Conservation (phyloP, 2,329 filamentous ascomycete genomes). For the Rhinocladiella similis region DNA sequence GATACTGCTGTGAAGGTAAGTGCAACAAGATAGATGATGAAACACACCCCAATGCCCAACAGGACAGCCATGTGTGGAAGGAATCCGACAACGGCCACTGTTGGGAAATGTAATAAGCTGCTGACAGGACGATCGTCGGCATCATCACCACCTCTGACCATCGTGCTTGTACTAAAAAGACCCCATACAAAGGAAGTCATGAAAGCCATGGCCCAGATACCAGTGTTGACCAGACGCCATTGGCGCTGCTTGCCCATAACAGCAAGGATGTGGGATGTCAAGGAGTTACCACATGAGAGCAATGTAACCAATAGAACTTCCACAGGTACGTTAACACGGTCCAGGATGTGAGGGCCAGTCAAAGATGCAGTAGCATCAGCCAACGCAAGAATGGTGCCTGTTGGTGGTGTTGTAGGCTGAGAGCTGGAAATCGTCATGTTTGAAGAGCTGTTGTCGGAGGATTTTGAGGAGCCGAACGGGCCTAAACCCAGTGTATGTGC, state of each 20-base stretch:
- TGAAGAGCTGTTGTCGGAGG: slow-evolving; percentile 4
- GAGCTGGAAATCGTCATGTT: slow-evolving; percentile 42
- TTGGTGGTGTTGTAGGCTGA: slow-evolving; percentile 37
- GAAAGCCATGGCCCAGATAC: slow-evolving; percentile 85
- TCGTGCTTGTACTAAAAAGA: slow-evolving; percentile 52
- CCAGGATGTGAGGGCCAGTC: slow-evolving; percentile 61
- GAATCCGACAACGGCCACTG: slow-evolving; percentile 91
- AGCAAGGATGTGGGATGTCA: slow-evolving; percentile 80
- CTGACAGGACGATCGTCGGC: slow-evolving; percentile 34
- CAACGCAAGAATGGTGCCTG: slow-evolving; percentile 40
- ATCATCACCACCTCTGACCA: slow-evolving; percentile 27
- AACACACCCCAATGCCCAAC: slow-evolving; percentile 73
- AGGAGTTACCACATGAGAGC: slow-evolving; percentile 84
- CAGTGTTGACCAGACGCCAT: slow-evolving; percentile 82
- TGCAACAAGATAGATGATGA: slow-evolving; percentile 74
- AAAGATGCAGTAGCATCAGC: slow-evolving; percentile 26
- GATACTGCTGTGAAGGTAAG: slow-evolving; percentile 73
- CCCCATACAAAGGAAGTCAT: slow-evolving; percentile 84
- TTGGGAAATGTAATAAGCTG: slow-evolving; percentile 82
- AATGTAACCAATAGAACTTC: slow-evolving; percentile 85
- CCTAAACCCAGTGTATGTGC: slow-evolving; percentile 76
- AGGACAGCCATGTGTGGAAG: slow-evolving; percentile 91
- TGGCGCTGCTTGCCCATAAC: slow-evolving; percentile 76
- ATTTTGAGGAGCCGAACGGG: slow-evolving; percentile 56
- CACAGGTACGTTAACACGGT: slow-evolving; percentile 81